Conservation (phyloP, 139 green algal species). For the Dunaliella sp. region DNA sequence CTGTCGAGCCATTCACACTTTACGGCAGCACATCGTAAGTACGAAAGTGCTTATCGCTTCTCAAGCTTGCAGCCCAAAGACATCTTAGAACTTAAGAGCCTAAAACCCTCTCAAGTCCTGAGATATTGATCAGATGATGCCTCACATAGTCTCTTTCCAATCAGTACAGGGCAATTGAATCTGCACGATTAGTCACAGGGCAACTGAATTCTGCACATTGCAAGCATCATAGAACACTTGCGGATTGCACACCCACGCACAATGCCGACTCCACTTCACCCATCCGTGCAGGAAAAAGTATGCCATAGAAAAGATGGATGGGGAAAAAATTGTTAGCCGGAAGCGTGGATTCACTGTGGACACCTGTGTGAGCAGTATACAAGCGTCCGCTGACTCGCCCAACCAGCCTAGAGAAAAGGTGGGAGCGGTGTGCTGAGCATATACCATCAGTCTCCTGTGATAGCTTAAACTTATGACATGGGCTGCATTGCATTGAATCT, state of each 20-base stretch:
- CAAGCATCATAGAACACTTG: too few relatives aligned
- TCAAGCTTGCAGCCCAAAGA: not conserved
- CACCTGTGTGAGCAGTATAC: not conserved
- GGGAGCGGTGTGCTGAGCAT: not conserved
- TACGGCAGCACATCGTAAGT: constrained; percentile 7
- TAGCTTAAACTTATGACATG: not conserved
- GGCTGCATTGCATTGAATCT: not conserved
- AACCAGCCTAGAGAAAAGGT: constrained; percentile 5
- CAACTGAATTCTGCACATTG: too few relatives aligned
- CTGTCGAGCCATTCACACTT: constrained; percentile 15
- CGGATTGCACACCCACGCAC: too few relatives aligned
- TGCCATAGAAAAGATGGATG: constrained; percentile 11
- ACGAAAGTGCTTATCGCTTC: not conserved
- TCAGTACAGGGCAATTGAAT: not conserved
- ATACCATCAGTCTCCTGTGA: not conserved
- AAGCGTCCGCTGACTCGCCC: not conserved
- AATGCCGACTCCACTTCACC: not conserved
- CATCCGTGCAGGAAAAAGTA: constrained; percentile 3
- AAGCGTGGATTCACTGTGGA: constrained; percentile 10
- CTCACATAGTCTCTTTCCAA: not conserved
- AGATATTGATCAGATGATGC: not conserved
- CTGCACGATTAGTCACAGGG: not conserved
- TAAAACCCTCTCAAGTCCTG: not conserved
- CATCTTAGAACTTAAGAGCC: not conserved
- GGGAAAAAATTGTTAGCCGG: constrained; percentile 13